Percentiles rank a stretch among this genome's conserved stretches.
phyloP scores from a whole-genome alignment of 2,329 filamentous ascomycete species.

The Coniella lustricola region DNA sequence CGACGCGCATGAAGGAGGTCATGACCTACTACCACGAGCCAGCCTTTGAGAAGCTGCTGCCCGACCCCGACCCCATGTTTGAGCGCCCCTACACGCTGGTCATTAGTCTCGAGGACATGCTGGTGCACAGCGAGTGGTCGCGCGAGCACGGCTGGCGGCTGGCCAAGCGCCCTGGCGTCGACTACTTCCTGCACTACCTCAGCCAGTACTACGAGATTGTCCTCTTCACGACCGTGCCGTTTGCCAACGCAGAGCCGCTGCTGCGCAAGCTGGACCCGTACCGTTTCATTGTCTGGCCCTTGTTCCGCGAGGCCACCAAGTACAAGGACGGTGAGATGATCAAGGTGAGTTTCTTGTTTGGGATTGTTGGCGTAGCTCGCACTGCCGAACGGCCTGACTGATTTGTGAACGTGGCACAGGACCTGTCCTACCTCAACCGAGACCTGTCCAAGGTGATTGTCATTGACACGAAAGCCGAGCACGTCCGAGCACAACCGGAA shows the following conservation, averaged over 20 bases:
- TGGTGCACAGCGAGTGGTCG: conserved; percentile 92
- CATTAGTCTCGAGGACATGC: conserved; percentile 84
- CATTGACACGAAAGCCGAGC: conserved; percentile 75
- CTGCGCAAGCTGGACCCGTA: conserved; percentile 92
- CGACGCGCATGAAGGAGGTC: conserved; percentile 66
- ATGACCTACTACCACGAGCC: conserved; percentile 94
- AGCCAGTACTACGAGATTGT: conserved; percentile 98
- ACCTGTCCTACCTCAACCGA: conserved; percentile 95
- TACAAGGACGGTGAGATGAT: conserved; percentile 95
- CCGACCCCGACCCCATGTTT: conserved; percentile 70
- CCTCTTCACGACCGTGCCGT: conserved; percentile 85
- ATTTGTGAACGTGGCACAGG: conserved; percentile 45
- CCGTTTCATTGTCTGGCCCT: conserved; percentile 88
- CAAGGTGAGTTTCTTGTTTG: conserved; percentile 55
- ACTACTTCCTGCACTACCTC: conserved; percentile 95
- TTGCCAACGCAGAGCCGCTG: conserved; percentile 76
- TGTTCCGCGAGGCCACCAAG: conserved; percentile 94
- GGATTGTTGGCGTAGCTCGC: no score
- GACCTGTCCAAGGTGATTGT: conserved; percentile 93
- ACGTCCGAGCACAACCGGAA: conserved; percentile 87
- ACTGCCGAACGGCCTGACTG: conserved; percentile 10
- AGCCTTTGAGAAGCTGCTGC: conserved; percentile 86
- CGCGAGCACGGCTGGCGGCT: conserved; percentile 92
- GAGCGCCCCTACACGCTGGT: conserved; percentile 88
- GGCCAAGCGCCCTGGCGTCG: conserved; percentile 88